Conservation (phyloP, 108 stramenopile genomes). For the Epipyxis sp. region DNA sequence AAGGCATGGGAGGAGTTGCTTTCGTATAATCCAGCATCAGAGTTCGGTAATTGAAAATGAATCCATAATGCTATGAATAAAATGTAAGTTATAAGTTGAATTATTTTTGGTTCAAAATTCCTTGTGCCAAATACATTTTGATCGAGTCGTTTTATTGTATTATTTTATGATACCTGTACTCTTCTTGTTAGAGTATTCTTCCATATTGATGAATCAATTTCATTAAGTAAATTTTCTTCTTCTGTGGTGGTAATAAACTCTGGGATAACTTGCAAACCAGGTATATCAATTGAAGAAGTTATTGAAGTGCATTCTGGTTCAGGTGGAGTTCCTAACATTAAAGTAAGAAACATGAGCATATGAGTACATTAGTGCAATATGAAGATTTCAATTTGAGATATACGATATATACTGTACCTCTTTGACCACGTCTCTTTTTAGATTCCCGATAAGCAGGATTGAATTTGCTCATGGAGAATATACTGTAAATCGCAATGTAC, state of each 20-base stretch:
- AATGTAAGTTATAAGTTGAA: constrained; percentile 1
- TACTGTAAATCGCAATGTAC: no score
- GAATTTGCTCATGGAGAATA: no score
- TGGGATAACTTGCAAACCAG: background rate
- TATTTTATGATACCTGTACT: no score
- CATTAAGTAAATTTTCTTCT: background rate
- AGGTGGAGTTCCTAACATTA: no score
- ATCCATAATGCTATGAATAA: constrained; percentile 25
- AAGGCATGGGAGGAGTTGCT: background rate
- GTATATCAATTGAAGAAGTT: background rate
- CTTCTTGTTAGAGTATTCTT: background rate
- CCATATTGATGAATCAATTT: background rate
- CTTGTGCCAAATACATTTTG: no score
- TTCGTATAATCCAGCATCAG: background rate
- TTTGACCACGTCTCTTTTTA: no score
- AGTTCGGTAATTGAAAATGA: constrained; percentile 28
- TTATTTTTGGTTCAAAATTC: constrained; percentile 11
- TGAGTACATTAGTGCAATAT: no score
- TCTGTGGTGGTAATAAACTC: constrained; percentile 11
- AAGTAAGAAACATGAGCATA: no score
- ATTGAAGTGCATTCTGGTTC: constrained; percentile 31
- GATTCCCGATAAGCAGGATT: no score
- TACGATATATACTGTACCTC: no score
- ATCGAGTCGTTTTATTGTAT: no score
- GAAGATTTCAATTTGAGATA: no score